Percentiles rank a stretch among this genome's conserved stretches.
These are phyloP conservation scores for Scutellaria barbata DNA, from an alignment of 257 asterid genomes.

Conservation along the genomic window DNA sequence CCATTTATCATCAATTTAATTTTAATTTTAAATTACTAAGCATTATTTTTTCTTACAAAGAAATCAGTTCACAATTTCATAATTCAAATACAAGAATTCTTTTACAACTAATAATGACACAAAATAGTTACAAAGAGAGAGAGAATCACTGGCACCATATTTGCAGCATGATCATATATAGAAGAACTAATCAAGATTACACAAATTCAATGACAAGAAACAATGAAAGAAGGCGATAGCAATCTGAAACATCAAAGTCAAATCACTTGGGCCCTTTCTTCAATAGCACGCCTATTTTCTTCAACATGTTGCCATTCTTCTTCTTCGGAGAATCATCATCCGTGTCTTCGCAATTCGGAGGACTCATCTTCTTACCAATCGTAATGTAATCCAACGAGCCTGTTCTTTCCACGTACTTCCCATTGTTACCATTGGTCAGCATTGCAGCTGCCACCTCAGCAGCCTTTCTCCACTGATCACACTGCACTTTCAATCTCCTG, in stretches of 20 bases:
- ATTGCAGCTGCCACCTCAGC: conserved; percentile 87
- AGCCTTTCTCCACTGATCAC: conserved; percentile 92
- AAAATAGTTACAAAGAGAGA: background rate
- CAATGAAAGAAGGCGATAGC: background rate
- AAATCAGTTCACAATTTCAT: background rate
- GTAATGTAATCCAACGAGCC: conserved; percentile 57
- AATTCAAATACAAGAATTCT: conserved; percentile 2
- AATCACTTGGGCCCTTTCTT: conserved; percentile 75
- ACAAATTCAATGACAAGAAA: background rate
- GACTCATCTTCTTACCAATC: conserved; percentile 50
- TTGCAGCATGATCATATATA: background rate
- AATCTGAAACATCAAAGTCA: background rate
- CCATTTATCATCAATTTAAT: too few species aligned
- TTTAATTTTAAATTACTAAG: too few species aligned
- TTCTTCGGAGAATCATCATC: conserved; percentile 79
- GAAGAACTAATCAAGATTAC: conserved; percentile 10
- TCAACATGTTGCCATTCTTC: conserved; percentile 72
- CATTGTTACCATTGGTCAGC: conserved; percentile 57
- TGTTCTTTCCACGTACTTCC: conserved; percentile 52
- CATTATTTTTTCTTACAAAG: too few species aligned
- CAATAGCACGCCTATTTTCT: conserved; percentile 69
- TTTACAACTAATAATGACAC: conserved; percentile 4
- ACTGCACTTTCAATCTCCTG: conserved; percentile 75
- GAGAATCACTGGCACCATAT: background rate
- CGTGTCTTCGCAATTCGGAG: conserved; percentile 54